Conservation (phyloP, 163 green algal species). For the Chloromonas sp. region DNA sequence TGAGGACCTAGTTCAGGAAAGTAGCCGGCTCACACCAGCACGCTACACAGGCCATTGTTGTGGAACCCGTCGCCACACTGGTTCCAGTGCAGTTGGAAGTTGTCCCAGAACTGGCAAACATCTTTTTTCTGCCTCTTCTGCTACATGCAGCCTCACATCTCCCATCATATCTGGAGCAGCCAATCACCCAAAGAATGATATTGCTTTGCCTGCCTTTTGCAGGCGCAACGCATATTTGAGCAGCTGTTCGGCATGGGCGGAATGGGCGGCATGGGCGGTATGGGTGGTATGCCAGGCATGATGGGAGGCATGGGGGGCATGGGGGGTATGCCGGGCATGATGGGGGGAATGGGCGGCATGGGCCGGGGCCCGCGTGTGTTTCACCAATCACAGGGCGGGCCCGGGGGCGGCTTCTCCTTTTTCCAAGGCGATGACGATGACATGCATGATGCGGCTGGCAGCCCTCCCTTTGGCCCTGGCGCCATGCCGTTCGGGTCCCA, state of each 20-base stretch:
- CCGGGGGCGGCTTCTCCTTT: constrained; percentile 12
- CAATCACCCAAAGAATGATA: too few species aligned
- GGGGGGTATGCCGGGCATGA: constrained; percentile 11
- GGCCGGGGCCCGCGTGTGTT: constrained; percentile 3
- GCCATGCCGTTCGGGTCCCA: background rate
- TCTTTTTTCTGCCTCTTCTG: too few species aligned
- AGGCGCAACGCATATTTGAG: constrained; percentile 58
- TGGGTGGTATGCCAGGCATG: constrained; percentile 29
- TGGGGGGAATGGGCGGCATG: constrained; percentile 12
- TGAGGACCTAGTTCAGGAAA: too few species aligned
- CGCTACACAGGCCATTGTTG: too few species aligned
- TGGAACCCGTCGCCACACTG: too few species aligned
- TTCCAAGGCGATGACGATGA: background rate
- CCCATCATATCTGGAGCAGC: too few species aligned
- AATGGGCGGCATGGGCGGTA: constrained; percentile 53
- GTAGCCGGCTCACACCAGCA: too few species aligned
- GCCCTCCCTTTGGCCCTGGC: constrained; percentile 2
- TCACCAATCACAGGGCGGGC: background rate
- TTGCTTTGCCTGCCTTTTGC: background rate
- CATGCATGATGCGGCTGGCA: background rate
- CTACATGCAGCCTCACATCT: too few species aligned
- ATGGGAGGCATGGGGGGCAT: constrained; percentile 32
- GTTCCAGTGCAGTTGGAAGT: too few species aligned
- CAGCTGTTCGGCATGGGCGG: constrained; percentile 37
- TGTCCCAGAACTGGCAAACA: too few species aligned